Evolutionary conservation across 2,329 filamentous ascomycete species (phyloP).

Genomic region (Gaeumannomyces tritici): DNA sequence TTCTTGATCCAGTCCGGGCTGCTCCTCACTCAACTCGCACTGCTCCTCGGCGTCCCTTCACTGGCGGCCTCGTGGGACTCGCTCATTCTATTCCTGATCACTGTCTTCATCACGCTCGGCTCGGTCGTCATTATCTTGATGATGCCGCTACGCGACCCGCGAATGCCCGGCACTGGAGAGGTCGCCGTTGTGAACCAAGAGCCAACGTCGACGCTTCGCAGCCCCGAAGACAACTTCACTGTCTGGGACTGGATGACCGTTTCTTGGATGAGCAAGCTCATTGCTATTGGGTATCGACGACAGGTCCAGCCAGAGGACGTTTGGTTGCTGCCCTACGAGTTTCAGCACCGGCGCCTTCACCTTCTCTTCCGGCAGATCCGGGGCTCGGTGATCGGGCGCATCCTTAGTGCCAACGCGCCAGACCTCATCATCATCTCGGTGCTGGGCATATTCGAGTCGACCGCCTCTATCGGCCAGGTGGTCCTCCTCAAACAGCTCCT

Average conservation of each 20-base stretch:
- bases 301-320: conserved; percentile 72
- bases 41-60: conserved; percentile 22
- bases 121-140: conserved; percentile 45
- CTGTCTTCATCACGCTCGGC: conserved; percentile 26
- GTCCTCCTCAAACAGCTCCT: conserved; percentile 65
- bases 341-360: conserved; percentile 70
- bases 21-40: conserved; percentile 18
- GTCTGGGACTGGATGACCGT: conserved; percentile 80
- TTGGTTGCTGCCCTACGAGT: conserved; percentile 71
- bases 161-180: conserved; percentile 24
- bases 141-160: conserved; percentile 62
- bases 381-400: conserved; percentile 61
- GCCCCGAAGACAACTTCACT: conserved; percentile 69
- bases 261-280: conserved; percentile 71
- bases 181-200: conserved; percentile 5
- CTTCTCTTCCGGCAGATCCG: conserved; percentile 61
- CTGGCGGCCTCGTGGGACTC: conserved; percentile 12
- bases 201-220: conserved; percentile 52
- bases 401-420: conserved; percentile 67
- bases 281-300: conserved; percentile 50
- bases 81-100: conserved; percentile 10
- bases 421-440: conserved; percentile 61
- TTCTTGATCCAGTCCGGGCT: conserved; percentile 19
- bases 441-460: conserved; percentile 55
- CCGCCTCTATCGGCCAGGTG: conserved; percentile 46